Conservation (phyloP, 768 basidiomycete genomes). For the Xerocomellus dryophilus region DNA sequence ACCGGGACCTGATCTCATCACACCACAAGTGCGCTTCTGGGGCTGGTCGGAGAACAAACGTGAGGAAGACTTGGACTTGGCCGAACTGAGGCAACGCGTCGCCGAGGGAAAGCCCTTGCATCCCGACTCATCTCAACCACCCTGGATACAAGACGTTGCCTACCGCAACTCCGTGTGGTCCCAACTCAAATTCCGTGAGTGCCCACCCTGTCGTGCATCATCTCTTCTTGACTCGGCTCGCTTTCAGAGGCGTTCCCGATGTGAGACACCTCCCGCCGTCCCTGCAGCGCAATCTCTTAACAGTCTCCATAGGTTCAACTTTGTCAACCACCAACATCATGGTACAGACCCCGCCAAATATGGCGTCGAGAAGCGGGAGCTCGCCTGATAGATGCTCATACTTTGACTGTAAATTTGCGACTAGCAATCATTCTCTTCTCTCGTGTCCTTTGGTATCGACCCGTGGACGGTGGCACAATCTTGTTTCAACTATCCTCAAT, state of each 20-base stretch:
- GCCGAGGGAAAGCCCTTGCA: conserved; percentile 81
- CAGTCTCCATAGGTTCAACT: conserved; percentile 72
- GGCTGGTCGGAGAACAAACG: conserved; percentile 88
- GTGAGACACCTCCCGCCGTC: conserved; percentile 40
- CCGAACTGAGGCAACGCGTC: conserved; percentile 74
- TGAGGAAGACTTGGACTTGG: conserved; percentile 74
- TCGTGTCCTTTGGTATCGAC: background rate
- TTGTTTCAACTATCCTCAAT: conserved; percentile 1
- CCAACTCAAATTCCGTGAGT: conserved; percentile 88
- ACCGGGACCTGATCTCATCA: conserved; percentile 14
- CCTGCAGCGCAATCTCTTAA: conserved; percentile 5
- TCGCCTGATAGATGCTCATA: conserved; percentile 18
- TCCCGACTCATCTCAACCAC: conserved; percentile 77
- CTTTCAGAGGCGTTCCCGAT: conserved; percentile 68
- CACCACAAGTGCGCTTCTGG: conserved; percentile 79
- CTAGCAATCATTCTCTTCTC: background rate
- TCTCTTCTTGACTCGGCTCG: conserved; percentile 10
- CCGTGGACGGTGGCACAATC: background rate
- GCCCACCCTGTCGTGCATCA: conserved; percentile 3
- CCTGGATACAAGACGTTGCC: conserved; percentile 84
- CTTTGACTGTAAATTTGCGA: conserved; percentile 8
- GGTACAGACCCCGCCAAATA: conserved; percentile 86
- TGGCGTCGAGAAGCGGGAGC: conserved; percentile 36
- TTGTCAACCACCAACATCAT: conserved; percentile 87
- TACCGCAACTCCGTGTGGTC: conserved; percentile 87